Conservation (phyloP, 805 yeast genomes). For the Vanderwaltozyma verrucispora region DNA sequence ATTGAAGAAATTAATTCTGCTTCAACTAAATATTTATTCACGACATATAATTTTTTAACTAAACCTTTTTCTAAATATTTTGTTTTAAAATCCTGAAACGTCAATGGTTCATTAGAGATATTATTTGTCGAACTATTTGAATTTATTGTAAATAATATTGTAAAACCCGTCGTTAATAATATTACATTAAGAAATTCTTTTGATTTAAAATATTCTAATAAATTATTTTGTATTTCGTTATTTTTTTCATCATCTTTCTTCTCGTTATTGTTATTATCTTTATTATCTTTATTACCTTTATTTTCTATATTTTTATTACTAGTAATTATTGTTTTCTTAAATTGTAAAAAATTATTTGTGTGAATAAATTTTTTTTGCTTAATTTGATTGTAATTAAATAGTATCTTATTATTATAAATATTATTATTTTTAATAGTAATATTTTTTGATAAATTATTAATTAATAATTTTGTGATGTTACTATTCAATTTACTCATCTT, state of each 20-base stretch:
- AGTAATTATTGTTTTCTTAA: not conserved
- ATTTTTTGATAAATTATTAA: too few relatives aligned
- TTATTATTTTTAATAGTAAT: too few relatives aligned
- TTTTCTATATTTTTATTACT: not conserved
- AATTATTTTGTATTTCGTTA: constrained; percentile 4
- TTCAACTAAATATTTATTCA: constrained; percentile 62
- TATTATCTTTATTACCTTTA: not conserved
- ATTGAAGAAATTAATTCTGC: constrained; percentile 51
- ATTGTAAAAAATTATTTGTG: not conserved
- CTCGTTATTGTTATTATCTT: constrained; percentile 4
- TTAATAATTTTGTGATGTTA: too few relatives aligned
- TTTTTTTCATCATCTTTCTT: constrained; percentile 9
- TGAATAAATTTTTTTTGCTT: not conserved
- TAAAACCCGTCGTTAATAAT: constrained; percentile 31
- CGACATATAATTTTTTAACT: constrained; percentile 62
- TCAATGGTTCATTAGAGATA: constrained; percentile 26
- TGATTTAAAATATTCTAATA: constrained; percentile 33
- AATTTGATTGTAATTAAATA: too few relatives aligned
- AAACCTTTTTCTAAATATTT: constrained; percentile 67
- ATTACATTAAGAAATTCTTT: constrained; percentile 33
- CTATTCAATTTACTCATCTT: too few relatives aligned
- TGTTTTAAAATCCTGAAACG: constrained; percentile 81
- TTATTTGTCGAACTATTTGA: constrained; percentile 14
- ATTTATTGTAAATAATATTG: constrained; percentile 29
- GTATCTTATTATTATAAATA: too few relatives aligned